phyloP scores from a whole-genome alignment of 371 early-diverging fungal genomes.

The Gilbertella persicaria region DNA sequence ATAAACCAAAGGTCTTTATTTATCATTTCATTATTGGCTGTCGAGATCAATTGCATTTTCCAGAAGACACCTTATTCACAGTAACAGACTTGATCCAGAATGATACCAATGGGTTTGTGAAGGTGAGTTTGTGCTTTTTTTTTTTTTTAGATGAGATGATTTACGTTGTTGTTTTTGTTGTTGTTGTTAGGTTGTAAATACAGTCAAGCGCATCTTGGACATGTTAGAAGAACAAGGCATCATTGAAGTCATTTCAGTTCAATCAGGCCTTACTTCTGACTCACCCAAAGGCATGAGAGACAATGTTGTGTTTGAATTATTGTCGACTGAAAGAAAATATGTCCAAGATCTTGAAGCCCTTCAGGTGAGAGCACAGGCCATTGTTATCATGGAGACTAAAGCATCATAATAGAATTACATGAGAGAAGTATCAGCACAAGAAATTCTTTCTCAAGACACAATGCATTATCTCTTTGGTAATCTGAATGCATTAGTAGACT shows the following conservation, averaged over 20 bases:
- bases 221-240: constrained; percentile 34
- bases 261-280: constrained; percentile 26
- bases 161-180: neutral
- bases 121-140: constrained; percentile 57
- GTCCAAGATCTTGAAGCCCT: constrained; percentile 80
- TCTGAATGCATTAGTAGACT: constrained; percentile 91
- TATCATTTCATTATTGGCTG: constrained; percentile 81
- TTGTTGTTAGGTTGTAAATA: constrained; percentile 38
- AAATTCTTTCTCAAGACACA: constrained; percentile 73
- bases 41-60: constrained; percentile 66
- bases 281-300: constrained; percentile 79
- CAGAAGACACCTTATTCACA: constrained; percentile 77
- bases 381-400: too few relatives aligned
- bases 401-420: constrained; percentile 37
- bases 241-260: constrained; percentile 25
- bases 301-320: constrained; percentile 83
- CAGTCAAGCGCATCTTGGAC: constrained; percentile 34
- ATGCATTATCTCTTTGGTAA: constrained; percentile 87
- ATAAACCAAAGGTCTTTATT: constrained; percentile 79
- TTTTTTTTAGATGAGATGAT: neutral
- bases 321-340: constrained; percentile 90
- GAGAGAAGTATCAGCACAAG: constrained; percentile 55
- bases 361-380: too few relatives aligned
- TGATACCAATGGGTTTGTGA: constrained; percentile 94
- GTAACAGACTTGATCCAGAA: constrained; percentile 87